Evolutionary conservation across 2,329 filamentous ascomycete genomes (phyloP).

Genomic region (Colletotrichum sojae): DNA sequence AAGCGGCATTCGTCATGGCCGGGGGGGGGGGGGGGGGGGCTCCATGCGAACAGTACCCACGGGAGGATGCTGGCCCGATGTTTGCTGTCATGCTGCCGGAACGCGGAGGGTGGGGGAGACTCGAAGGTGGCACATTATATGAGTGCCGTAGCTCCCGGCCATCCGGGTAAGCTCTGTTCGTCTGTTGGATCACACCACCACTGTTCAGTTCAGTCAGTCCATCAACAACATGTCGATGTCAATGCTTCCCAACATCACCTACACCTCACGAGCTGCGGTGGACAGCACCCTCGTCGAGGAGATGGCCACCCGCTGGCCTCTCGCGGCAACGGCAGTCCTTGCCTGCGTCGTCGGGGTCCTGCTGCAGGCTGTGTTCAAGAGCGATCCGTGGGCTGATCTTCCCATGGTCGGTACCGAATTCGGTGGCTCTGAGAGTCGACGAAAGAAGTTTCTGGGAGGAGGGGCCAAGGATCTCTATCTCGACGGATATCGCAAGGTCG

Average conservation of each 20-base stretch:
- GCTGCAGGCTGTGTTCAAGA: constrained; percentile 23
- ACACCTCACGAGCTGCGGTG: constrained; percentile 6
- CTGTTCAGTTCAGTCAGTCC: not conserved
- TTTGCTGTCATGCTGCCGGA: constrained; percentile 6
- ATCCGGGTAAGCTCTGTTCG: not conserved
- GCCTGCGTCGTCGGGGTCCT: constrained; percentile 14
- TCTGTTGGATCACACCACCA: constrained; percentile 1
- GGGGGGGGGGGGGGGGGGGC: constrained; percentile 21
- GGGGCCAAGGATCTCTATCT: constrained; percentile 45
- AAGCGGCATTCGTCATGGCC: constrained; percentile 3
- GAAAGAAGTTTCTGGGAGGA: constrained; percentile 45
- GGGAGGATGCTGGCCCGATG: not conserved
- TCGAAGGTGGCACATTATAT: constrained; percentile 7
- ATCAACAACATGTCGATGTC: constrained; percentile 14
- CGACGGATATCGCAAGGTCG: constrained; percentile 49
- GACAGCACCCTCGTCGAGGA: constrained; percentile 21
- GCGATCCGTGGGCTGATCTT: constrained; percentile 33
- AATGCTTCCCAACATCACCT: constrained; percentile 21
- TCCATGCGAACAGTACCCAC: constrained; percentile 7
- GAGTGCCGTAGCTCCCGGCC: constrained; percentile 2
- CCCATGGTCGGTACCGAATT: constrained; percentile 47
- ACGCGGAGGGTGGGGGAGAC: not conserved
- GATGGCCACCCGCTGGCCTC: constrained; percentile 18
- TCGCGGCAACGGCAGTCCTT: constrained; percentile 11
- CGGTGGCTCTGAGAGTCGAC: constrained; percentile 45